Evolutionary conservation across 306 rosid genomes (phyloP).

Genomic region (Cucurbita argyrosperma): DNA sequence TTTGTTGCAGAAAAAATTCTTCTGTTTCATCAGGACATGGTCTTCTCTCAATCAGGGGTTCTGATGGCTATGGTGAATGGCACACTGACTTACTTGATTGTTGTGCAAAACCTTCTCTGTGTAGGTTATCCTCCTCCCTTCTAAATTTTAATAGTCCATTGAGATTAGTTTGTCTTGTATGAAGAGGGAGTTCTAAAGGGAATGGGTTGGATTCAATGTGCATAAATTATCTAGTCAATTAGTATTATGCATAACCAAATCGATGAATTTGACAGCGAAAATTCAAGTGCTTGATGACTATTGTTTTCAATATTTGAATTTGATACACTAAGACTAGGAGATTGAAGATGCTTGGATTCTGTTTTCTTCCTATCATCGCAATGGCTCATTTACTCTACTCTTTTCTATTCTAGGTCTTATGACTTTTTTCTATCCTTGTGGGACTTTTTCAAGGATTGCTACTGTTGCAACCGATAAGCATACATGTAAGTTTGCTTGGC

Average conservation of each 20-base stretch:
- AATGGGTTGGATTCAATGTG: not conserved
- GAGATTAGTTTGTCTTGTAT: not conserved
- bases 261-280: not conserved
- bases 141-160: not conserved
- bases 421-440: constrained; percentile 91
- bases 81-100: constrained; percentile 88
- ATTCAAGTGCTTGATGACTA: not conserved
- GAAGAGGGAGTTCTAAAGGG: not conserved
- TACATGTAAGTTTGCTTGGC: constrained; percentile 52
- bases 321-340: not conserved
- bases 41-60: constrained; percentile 44
- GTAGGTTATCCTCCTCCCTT: constrained; percentile 38
- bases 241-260: not conserved
- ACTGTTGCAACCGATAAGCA: constrained; percentile 70
- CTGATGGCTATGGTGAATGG: constrained; percentile 64
- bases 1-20: constrained; percentile 30
- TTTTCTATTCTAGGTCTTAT: constrained; percentile 41
- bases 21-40: constrained; percentile 54
- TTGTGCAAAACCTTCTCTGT: constrained; percentile 80
- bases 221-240: not conserved
- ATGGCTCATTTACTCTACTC: not conserved
- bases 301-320: not conserved
- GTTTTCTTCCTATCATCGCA: not conserved
- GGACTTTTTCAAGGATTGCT: constrained; percentile 83
- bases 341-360: not conserved